phyloP scores from a whole-genome alignment of 2,329 filamentous ascomycete species.

The Scedosporium apiospermum region DNA sequence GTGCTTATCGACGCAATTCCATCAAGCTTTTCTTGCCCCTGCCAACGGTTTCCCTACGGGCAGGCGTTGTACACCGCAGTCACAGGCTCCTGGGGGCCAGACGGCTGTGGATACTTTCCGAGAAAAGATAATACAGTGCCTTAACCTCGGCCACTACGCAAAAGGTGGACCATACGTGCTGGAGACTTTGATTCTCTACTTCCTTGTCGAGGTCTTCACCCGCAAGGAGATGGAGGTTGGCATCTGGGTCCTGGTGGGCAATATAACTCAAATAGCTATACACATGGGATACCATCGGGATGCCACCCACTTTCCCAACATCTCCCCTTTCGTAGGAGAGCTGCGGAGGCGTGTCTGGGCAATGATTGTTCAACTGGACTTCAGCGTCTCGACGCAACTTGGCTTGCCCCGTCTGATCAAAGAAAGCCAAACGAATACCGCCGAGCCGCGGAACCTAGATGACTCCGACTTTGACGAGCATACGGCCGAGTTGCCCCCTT shows the following conservation, averaged over 20 bases:
- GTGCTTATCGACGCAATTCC: slow-evolving; percentile 20
- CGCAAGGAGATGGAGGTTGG: slow-evolving; percentile 32
- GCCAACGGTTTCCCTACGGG: slow-evolving; percentile 33
- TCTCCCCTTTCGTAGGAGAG: slow-evolving; percentile 43
- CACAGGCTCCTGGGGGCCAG: no score
- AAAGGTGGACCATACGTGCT: slow-evolving; percentile 30
- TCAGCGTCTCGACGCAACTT: slow-evolving; percentile 57
- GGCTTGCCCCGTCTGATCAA: slow-evolving; percentile 59
- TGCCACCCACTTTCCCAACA: slow-evolving; percentile 37
- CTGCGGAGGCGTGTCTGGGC: slow-evolving; percentile 45
- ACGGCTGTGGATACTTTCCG: no score
- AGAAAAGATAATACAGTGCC: slow-evolving; percentile 24
- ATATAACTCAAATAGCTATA: slow-evolving; percentile 43
- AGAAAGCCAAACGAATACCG: slow-evolving; percentile 53
- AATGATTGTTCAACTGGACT: slow-evolving; percentile 47
- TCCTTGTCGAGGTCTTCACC: no score
- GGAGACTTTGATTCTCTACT: slow-evolving; percentile 16
- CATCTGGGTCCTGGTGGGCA: slow-evolving; percentile 42
- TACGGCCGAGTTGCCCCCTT: slow-evolving; percentile 41
- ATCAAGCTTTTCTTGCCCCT: slow-evolving; percentile 34
- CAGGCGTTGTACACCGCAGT: slow-evolving; percentile 11
- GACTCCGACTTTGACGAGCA: slow-evolving; percentile 57
- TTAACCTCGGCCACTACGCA: slow-evolving; percentile 28
- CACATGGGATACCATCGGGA: slow-evolving; percentile 52
- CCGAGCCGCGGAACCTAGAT: slow-evolving; percentile 50